These are phyloP conservation scores for Boletus mariae DNA, from an alignment of 1,284 basidiomycete species.

Conservation along the genomic window DNA sequence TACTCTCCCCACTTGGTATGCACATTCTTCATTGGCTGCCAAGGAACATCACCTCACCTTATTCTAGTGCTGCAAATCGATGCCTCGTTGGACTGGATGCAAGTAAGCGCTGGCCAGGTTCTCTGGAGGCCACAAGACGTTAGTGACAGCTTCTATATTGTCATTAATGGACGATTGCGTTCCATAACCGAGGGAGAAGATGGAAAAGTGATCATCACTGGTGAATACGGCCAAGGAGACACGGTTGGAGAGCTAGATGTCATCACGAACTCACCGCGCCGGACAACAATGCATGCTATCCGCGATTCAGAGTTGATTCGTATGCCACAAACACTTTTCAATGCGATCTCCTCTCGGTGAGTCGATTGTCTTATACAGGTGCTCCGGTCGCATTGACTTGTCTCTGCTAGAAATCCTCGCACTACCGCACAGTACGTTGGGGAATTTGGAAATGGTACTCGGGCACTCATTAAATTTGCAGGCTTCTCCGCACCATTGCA, in stretches of 20 bases:
- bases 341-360: conserved; percentile 86
- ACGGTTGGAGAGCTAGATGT: conserved; percentile 93
- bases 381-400: neutral
- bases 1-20: conserved; percentile 87
- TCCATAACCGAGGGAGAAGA: conserved; percentile 71
- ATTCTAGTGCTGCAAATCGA: conserved; percentile 90
- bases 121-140: conserved; percentile 89
- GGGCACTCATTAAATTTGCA: conserved; percentile 27
- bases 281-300: conserved; percentile 94
- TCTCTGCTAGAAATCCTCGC: conserved; percentile 72
- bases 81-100: conserved; percentile 97
- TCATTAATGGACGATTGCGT: conserved; percentile 94
- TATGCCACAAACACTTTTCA: conserved; percentile 97
- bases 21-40: neutral
- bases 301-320: conserved; percentile 97
- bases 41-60: conserved; percentile 2
- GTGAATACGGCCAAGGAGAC: conserved; percentile 93
- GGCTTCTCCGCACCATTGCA: conserved; percentile 88
- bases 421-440: conserved; percentile 85
- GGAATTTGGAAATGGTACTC: neutral
- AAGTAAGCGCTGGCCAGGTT: conserved; percentile 90
- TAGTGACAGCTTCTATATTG: conserved; percentile 96
- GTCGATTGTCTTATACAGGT: conserved; percentile 15
- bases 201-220: conserved; percentile 77
- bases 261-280: conserved; percentile 86